Evolutionary conservation across 148 eudicot genomes (phyloP), one percentile per base, ranked within the genome.

Genomic region (Arctostaphylos glauca): DNA sequence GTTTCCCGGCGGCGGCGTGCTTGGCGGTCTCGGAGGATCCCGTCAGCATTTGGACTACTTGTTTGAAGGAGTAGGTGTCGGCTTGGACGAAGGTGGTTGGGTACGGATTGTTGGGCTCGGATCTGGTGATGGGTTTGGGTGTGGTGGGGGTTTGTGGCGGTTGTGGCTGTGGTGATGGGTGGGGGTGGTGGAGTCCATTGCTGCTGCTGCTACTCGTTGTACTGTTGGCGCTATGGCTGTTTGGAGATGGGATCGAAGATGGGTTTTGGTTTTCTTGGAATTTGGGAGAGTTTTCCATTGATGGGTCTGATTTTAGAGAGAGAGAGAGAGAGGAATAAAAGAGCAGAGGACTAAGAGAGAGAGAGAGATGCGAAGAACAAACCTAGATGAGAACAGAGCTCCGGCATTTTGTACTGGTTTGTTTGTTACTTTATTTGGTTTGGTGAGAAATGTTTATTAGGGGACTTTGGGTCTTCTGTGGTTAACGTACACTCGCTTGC

Each of bases 11-110:
- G 82, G 88, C 54, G 67, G 88, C 84, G 3, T 31, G 44, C 75
- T 88, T 84, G 81, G 84, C 81, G 68, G 94, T 81, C 5, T 86
- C 86, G 80, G 95, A 74, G 81, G 91, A 87, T 55, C 92, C 92
- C 76, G 92, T 90, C 2, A 90, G 92, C 88, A 89, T 87, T 85
- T 90, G 92, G 71, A 90, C 92, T 14, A 90, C 91, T 79, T 87
- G 90, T n/a, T 89, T 90, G 90, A 90, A 90, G 80, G 92, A 88
- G 67, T 86, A 74, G 21, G 92, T 74, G 86, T 90, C 91, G 5
- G 92, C 92, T 82, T 90, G 92, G 84, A 90, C 91, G 83, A 90
- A 90, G 74, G 92, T 90, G 5, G 92, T 90, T 74, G 92, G 92
- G 85, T 90, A 84, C 10, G 91, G 91, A 85, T 75, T 87, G 80